phyloP scores from a whole-genome alignment of 1,284 basidiomycete genomes.

The Marasmius sp. region DNA sequence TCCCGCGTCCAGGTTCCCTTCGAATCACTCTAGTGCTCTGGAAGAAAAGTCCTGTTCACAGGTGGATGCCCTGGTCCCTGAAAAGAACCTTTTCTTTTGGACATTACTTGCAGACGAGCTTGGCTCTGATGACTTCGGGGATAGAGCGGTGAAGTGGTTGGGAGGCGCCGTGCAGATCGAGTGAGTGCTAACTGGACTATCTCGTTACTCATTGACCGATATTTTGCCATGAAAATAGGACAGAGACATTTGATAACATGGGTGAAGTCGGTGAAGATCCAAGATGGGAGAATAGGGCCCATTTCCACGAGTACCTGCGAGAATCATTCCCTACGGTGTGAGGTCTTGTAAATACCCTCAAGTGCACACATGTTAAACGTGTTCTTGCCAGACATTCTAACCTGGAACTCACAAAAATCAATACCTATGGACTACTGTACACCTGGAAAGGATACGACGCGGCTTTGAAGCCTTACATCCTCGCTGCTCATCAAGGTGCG shows the following conservation, averaged over 20 bases:
- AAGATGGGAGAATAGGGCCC: slow-evolving; percentile 50
- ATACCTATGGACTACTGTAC: slow-evolving; percentile 68
- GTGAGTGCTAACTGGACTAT: slow-evolving; percentile 26
- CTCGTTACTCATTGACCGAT: slow-evolving; percentile 73
- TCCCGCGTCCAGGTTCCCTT: not conserved
- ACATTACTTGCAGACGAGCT: slow-evolving; percentile 37
- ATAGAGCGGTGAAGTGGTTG: slow-evolving; percentile 51
- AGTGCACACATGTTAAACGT: not conserved
- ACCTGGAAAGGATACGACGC: slow-evolving; percentile 65
- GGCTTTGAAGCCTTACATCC: slow-evolving; percentile 63
- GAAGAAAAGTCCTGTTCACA: slow-evolving; percentile 43
- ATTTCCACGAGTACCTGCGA: slow-evolving; percentile 49
- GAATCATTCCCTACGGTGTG: slow-evolving; percentile 49
- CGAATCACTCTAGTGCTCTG: not conserved
- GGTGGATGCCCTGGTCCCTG: slow-evolving; percentile 39
- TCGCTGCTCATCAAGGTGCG: slow-evolving; percentile 70
- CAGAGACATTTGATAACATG: slow-evolving; percentile 50
- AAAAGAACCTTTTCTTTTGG: slow-evolving; percentile 42
- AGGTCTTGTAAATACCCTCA: slow-evolving; percentile 13
- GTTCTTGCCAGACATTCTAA: slow-evolving; percentile 42
- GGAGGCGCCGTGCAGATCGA: slow-evolving; percentile 49
- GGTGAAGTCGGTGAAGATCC: slow-evolving; percentile 47
- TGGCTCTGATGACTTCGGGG: slow-evolving; percentile 43
- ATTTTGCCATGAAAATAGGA: slow-evolving; percentile 62
- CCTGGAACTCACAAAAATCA: slow-evolving; percentile 59